A percentile compares a stretch with the other conserved stretches of the same genome.
These are phyloP conservation scores for Fusarium decemcellulare DNA, from an alignment of 2,329 filamentous ascomycete species.

Conservation along the genomic window DNA sequence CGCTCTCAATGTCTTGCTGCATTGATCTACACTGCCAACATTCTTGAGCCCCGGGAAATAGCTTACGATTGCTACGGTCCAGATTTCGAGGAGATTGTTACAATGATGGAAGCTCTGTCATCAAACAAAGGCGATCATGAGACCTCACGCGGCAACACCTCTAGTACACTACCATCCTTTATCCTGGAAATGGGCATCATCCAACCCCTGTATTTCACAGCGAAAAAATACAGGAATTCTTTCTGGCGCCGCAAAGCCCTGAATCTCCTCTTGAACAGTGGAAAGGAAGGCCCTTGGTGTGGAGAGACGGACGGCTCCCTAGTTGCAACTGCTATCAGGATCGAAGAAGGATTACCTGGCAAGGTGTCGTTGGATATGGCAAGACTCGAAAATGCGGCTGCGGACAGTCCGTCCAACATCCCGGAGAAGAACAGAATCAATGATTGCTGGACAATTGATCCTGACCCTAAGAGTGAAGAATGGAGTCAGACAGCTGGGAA, in stretches of 20 bases:
- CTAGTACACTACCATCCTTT: conserved; percentile 3
- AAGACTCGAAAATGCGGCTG: background rate
- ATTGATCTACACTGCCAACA: conserved; percentile 13
- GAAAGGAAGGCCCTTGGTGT: conserved; percentile 38
- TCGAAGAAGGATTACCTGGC: conserved; percentile 13
- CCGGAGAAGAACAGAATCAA: conserved; percentile 11
- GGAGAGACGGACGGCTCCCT: conserved; percentile 23
- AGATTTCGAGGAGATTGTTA: conserved; percentile 38
- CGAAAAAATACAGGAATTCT: conserved; percentile 23
- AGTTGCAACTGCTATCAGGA: conserved; percentile 6
- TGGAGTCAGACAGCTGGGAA: background rate
- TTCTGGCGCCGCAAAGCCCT: conserved; percentile 36
- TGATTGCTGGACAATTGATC: conserved; percentile 1
- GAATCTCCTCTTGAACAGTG: conserved; percentile 3
- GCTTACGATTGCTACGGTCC: conserved; percentile 31
- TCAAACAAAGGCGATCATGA: background rate
- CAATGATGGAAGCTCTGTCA: background rate
- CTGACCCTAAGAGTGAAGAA: background rate
- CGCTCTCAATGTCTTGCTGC: conserved; percentile 35
- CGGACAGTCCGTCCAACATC: background rate
- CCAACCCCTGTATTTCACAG: background rate
- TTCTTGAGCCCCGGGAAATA: conserved; percentile 31
- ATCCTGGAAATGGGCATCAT: conserved; percentile 22
- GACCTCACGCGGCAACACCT: rapidly evolving
- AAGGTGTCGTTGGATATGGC: background rate